Conservation (phyloP, 169 alveolate genomes). For the Eimeria necatrix region DNA sequence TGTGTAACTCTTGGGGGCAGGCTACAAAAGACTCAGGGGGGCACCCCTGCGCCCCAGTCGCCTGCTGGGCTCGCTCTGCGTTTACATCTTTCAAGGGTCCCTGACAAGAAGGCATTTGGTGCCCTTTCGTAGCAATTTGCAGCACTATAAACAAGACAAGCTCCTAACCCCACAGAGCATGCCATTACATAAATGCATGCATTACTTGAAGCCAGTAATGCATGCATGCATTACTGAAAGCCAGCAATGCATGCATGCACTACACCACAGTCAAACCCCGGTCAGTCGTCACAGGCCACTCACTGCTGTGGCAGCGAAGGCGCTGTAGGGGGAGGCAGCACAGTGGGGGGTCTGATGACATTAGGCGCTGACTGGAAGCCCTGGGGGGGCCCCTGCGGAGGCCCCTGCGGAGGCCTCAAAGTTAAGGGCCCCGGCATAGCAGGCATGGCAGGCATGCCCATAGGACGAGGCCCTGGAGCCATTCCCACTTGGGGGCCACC, state of each 20-base stretch:
- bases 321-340: constrained; percentile 48
- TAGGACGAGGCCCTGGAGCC: constrained; percentile 21
- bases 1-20: too few relatives aligned
- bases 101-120: too few relatives aligned
- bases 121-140: too few relatives aligned
- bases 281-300: neutral
- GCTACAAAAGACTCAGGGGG: too few relatives aligned
- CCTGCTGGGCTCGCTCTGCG: too few relatives aligned
- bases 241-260: too few relatives aligned
- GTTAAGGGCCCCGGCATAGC: neutral
- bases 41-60: too few relatives aligned
- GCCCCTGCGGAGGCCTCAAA: neutral
- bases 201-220: neutral
- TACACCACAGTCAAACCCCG: too few relatives aligned
- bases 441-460: constrained; percentile 32
- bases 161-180: neutral
- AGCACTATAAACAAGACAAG: neutral
- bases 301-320: constrained; percentile 14
- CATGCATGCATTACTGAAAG: too few relatives aligned
- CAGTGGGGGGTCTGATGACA: constrained; percentile 25
- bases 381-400: constrained; percentile 17
- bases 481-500: constrained; percentile 62
- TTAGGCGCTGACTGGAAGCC: constrained; percentile 1
- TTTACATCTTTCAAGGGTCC: too few relatives aligned
- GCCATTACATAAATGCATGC: neutral